phyloP scores from a whole-genome alignment of 1,139 yeast species.

The Zygosaccharomyces sapae region DNA sequence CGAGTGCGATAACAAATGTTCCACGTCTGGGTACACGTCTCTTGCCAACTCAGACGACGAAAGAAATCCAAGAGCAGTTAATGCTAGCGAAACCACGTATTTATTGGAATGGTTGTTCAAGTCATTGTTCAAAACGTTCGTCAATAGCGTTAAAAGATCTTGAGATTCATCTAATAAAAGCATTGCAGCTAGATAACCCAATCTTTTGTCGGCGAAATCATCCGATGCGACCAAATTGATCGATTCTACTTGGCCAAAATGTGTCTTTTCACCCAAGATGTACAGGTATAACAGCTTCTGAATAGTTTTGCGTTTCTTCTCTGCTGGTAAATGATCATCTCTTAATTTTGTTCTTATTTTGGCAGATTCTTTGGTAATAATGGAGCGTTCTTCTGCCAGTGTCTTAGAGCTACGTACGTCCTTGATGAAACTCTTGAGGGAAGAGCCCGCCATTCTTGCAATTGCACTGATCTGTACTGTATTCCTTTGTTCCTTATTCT shows the following conservation, averaged over 20 bases:
- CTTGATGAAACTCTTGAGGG: slow-evolving; percentile 82
- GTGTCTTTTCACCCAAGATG: slow-evolving; percentile 94
- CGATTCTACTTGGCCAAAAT: slow-evolving; percentile 97
- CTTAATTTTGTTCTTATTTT: slow-evolving; percentile 88
- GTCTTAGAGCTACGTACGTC: slow-evolving; percentile 91
- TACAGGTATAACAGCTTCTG: slow-evolving; percentile 84
- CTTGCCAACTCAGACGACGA: slow-evolving; percentile 90
- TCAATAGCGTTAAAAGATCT: slow-evolving; percentile 86
- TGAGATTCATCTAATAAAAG: slow-evolving; percentile 84
- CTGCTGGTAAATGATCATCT: slow-evolving; percentile 74
- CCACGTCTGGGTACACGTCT: slow-evolving; percentile 84
- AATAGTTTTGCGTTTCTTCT: slow-evolving; percentile 73
- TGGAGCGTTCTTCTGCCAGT: slow-evolving; percentile 92
- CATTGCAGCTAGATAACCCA: slow-evolving; percentile 94
- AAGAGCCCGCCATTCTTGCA: slow-evolving; percentile 48
- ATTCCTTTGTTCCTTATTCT: background rate
- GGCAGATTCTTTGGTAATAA: slow-evolving; percentile 90
- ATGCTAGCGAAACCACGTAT: slow-evolving; percentile 80
- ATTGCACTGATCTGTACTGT: background rate
- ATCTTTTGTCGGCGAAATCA: slow-evolving; percentile 78
- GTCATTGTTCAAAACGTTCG: slow-evolving; percentile 88
- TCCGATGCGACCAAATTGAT: slow-evolving; percentile 85
- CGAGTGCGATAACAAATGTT: slow-evolving; percentile 53
- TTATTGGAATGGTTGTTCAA: slow-evolving; percentile 86
- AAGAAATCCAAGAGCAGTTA: slow-evolving; percentile 84